Evolutionary conservation across 441 rosid genomes (phyloP).

Genomic region (Pelargonium citronellum): DNA sequence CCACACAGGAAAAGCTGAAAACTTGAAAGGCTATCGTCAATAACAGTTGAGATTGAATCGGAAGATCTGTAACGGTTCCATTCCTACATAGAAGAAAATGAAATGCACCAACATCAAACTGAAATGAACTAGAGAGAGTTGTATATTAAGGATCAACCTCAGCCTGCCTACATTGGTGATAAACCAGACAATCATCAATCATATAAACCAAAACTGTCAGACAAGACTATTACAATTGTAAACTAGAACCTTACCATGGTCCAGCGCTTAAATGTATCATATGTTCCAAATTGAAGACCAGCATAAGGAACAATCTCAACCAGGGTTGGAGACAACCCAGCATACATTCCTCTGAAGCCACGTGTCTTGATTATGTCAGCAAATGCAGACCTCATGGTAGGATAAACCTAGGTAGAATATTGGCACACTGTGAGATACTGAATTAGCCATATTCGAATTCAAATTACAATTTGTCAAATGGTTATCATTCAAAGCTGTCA

Average conservation of each 20-base stretch:
- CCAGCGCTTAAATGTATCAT: conserved; percentile 90
- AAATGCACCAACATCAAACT: background rate
- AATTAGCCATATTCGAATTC: background rate
- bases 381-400: conserved; percentile 91
- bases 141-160: too few relatives aligned
- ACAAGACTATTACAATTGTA: background rate
- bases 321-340: conserved; percentile 87
- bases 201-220: background rate
- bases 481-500: too few relatives aligned
- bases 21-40: conserved; percentile 52
- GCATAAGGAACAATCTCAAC: conserved; percentile 95
- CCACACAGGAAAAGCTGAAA: conserved; percentile 85
- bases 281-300: conserved; percentile 94
- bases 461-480: background rate
- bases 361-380: conserved; percentile 62
- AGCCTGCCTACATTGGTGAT: background rate
- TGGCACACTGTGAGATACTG: background rate
- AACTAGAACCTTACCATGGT: conserved; percentile 43
- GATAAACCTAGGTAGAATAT: conserved; percentile 52
- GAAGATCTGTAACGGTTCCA: conserved; percentile 55
- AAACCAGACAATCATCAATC: background rate
- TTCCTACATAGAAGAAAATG: conserved; percentile 35
- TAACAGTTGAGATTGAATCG: conserved; percentile 24
- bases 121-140: too few relatives aligned
- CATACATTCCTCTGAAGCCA: conserved; percentile 78